These are phyloP conservation scores for Takashimella tepidaria DNA, from an alignment of 1,284 basidiomycete species.

Conservation along the genomic window DNA sequence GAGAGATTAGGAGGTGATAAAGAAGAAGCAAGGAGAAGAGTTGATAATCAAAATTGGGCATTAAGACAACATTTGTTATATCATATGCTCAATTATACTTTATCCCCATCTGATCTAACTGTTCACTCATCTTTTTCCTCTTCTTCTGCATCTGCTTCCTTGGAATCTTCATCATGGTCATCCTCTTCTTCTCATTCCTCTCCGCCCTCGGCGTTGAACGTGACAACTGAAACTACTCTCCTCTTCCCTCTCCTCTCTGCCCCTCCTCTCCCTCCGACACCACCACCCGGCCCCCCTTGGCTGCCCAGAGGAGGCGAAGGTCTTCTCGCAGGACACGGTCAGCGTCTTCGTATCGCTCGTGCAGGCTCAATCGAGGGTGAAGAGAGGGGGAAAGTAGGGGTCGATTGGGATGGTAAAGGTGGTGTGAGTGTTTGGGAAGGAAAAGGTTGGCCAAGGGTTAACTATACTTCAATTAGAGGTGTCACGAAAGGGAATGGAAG, in stretches of 20 bases:
- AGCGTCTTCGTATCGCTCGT: slow-evolving; percentile 64
- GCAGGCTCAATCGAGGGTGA: slow-evolving; percentile 48
- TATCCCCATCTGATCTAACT: slow-evolving; percentile 48
- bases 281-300: slow-evolving; percentile 74
- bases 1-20: slow-evolving; percentile 22
- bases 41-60: slow-evolving; percentile 66
- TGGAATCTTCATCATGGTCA: slow-evolving; percentile 1
- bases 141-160: not conserved
- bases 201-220: slow-evolving; percentile 23
- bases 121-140: slow-evolving; percentile 18
- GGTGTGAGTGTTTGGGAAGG: slow-evolving; percentile 52
- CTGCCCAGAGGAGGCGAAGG: slow-evolving; percentile 67
- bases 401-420: slow-evolving; percentile 64
- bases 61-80: slow-evolving; percentile 91
- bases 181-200: not conserved
- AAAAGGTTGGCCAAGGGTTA: slow-evolving; percentile 24
- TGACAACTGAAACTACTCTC: slow-evolving; percentile 55
- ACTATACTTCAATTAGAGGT: too few relatives aligned
- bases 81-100: slow-evolving; percentile 82
- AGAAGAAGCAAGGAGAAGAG: slow-evolving; percentile 9
- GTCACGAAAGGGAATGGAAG: slow-evolving; percentile 3
- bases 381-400: slow-evolving; percentile 57
- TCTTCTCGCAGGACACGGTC: slow-evolving; percentile 72
- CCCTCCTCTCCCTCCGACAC: slow-evolving; percentile 56
- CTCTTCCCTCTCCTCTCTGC: slow-evolving; percentile 59